Evolutionary conservation across 2,329 filamentous ascomycete species (phyloP).

Genomic region (Microdochium nivale): DNA sequence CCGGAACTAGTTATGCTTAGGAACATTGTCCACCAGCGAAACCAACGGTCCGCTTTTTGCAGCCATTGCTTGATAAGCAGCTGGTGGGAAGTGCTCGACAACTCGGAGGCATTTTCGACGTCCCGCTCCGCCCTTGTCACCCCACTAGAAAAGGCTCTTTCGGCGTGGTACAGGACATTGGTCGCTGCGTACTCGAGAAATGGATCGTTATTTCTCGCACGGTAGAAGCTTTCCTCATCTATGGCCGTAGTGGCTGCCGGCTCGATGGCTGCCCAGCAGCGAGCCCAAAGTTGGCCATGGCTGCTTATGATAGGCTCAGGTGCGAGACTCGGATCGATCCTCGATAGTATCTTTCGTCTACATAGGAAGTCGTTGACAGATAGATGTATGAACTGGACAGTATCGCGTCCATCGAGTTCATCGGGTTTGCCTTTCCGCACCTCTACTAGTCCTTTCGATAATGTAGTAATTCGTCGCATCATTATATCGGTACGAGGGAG

Average conservation of each 20-base stretch:
- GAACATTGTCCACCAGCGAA: too few species aligned
- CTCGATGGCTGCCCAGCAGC: constrained; percentile 5
- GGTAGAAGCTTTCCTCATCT: too few species aligned
- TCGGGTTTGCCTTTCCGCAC: not conserved
- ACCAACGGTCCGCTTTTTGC: too few species aligned
- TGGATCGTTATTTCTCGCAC: constrained; percentile 1
- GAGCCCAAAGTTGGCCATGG: constrained; percentile 4
- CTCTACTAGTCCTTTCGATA: constrained; percentile 7
- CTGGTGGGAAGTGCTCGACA: not conserved
- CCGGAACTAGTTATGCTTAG: too few species aligned
- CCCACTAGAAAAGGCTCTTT: constrained; percentile 1
- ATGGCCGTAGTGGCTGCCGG: not conserved
- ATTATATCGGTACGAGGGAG: constrained; percentile 1
- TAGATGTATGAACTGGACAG: constrained; percentile 9
- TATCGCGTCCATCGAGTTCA: not conserved
- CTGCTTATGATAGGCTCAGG: constrained; percentile 2
- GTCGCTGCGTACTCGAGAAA: constrained; percentile 5
- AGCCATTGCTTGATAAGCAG: not conserved
- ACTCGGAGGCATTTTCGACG: too few species aligned
- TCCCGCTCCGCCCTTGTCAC: not conserved
- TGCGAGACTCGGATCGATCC: constrained; percentile 2
- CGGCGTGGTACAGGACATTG: constrained; percentile 4
- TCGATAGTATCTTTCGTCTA: constrained; percentile 6
- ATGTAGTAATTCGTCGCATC: constrained; percentile 3
- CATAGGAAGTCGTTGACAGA: constrained; percentile 8